A percentile compares a stretch with the other conserved stretches of the same genome.
Evolutionary conservation across 2,329 filamentous ascomycete genomes (phyloP).

Genomic region (Myriosclerotinia curreyana): DNA sequence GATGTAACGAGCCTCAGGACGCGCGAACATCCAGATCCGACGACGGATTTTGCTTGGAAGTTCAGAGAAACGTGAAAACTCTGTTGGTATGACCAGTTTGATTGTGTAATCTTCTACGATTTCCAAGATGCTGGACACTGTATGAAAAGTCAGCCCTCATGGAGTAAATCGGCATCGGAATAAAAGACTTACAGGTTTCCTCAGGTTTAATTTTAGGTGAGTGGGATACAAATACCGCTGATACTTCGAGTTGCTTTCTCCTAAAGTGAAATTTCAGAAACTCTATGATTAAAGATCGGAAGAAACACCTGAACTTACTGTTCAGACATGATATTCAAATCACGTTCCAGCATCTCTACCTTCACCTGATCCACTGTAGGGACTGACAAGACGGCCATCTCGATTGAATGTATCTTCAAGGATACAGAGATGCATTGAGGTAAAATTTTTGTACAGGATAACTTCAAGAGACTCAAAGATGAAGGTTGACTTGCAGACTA

Average conservation of each 20-base stretch:
- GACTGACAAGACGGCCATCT: not conserved
- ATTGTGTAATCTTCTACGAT: not conserved
- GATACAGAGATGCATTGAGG: too few species aligned
- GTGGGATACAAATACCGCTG: not conserved
- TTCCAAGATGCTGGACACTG: not conserved
- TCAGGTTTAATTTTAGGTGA: not conserved
- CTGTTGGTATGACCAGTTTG: not conserved
- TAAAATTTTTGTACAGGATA: too few species aligned
- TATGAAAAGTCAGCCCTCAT: not conserved
- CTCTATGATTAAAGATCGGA: not conserved
- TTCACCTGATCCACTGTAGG: not conserved
- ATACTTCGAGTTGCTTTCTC: not conserved
- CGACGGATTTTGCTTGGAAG: not conserved
- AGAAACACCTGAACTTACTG: not conserved
- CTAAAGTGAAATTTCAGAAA: not conserved
- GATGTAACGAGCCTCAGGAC: constrained; percentile 6
- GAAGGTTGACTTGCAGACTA: not conserved
- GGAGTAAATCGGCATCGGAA: not conserved
- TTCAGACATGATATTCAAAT: constrained; percentile 2
- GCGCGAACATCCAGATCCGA: not conserved
- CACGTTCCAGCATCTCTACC: not conserved
- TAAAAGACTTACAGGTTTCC: not conserved
- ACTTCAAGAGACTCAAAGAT: not conserved
- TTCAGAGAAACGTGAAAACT: not conserved
- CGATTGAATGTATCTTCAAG: not conserved